phyloP scores from a whole-genome alignment of 257 asterid genomes.

The Solanum acaule region DNA sequence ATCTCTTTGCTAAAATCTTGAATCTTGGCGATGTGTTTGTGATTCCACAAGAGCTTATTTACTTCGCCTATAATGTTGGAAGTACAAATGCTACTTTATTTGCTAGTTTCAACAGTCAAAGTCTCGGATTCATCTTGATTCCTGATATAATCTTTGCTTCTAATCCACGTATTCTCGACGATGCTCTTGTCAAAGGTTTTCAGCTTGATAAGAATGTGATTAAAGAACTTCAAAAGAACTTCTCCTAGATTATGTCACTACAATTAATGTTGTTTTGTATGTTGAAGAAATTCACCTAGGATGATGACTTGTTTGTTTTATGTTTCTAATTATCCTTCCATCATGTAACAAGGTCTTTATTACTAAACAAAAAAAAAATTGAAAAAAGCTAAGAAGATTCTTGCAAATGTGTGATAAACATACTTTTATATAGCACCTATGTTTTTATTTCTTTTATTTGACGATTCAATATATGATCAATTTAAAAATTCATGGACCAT shows the following conservation, averaged over 20 bases:
- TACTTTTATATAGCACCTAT: not conserved
- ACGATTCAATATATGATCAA: not conserved
- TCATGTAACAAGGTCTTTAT: not conserved
- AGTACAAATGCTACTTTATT: not conserved
- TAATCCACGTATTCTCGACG: not conserved
- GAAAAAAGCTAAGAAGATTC: too few species aligned
- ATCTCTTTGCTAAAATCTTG: not conserved
- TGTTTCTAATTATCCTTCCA: not conserved
- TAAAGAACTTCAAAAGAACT: not conserved
- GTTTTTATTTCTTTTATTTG: not conserved
- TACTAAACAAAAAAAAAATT: not conserved
- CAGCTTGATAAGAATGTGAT: not conserved
- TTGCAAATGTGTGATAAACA: too few species aligned
- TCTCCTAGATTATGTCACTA: not conserved
- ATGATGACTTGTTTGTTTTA: not conserved
- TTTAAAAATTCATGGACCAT: not conserved
- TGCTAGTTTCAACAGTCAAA: slow-evolving; percentile 2
- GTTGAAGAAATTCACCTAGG: not conserved
- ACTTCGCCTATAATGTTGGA: not conserved
- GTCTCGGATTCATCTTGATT: not conserved
- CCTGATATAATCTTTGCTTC: not conserved
- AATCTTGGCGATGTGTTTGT: not conserved
- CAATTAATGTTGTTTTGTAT: not conserved
- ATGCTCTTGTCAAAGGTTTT: not conserved
- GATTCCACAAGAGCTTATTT: not conserved